A percentile compares a stretch with the other conserved stretches of the same genome.
These are phyloP conservation scores for Myxozyma neotropica DNA, from an alignment of 805 yeast genomes.

Conservation along the genomic window DNA sequence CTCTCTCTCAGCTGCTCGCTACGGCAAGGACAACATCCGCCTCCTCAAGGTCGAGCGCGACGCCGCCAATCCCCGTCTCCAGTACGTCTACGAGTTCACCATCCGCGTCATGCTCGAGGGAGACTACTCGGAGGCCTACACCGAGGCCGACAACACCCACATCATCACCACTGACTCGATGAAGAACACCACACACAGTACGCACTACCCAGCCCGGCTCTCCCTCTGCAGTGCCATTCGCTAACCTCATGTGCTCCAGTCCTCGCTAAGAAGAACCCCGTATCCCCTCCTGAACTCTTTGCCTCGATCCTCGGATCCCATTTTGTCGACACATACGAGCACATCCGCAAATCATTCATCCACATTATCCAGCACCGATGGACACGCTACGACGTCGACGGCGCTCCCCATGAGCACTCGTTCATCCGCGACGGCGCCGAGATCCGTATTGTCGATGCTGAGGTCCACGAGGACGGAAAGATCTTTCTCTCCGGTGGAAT, in stretches of 20 bases:
- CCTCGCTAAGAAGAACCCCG: conserved; percentile 75
- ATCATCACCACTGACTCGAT: conserved; percentile 72
- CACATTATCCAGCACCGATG: conserved; percentile 73
- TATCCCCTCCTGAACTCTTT: conserved; percentile 88
- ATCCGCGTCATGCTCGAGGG: conserved; percentile 77
- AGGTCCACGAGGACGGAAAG: conserved; percentile 37
- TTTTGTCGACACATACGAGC: conserved; percentile 74
- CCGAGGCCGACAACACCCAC: conserved; percentile 83
- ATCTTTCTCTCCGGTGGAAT: conserved; percentile 54
- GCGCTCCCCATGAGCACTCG: conserved; percentile 79
- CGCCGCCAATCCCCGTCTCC: conserved; percentile 65
- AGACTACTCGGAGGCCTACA: conserved; percentile 75
- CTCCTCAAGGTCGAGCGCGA: conserved; percentile 86
- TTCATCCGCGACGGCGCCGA: conserved; percentile 85
- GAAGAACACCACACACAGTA: conserved; percentile 34
- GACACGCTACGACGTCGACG: conserved; percentile 75
- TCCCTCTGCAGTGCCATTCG: background rate
- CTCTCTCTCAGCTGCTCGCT: conserved; percentile 53
- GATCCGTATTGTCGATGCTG: conserved; percentile 56
- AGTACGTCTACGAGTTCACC: conserved; percentile 83
- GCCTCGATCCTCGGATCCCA: conserved; percentile 84
- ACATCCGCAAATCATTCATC: conserved; percentile 71
- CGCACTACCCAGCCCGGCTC: background rate
- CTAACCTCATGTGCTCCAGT: conserved; percentile 40
- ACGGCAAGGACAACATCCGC: conserved; percentile 93